Base-by-base conservation (phyloP, 345 rosid genomes). In the Sisymbrium irio region DNA sequence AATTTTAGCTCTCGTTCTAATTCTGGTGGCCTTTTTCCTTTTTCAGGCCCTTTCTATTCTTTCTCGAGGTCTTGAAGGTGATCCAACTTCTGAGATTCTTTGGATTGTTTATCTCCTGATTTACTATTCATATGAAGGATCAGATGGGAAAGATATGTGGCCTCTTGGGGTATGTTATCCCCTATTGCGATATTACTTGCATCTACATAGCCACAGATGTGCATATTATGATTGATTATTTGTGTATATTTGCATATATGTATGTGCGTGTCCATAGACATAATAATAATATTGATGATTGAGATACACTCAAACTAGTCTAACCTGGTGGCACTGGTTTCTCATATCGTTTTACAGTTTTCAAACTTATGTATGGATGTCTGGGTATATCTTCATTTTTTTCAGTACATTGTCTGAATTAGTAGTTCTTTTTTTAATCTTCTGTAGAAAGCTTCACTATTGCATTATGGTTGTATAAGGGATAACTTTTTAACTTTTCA, bases 91-190 rank as follows among this genome's bases (percentile, higher is more conserved):
- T 65, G 97, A 90, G 81, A 66, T 79, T 76, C 87, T 88, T 73
- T 95, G 99, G 99, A 85, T 82, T 17, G 79, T 82, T 47, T 95
- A 95, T 81, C 86, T 95, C 72, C 79, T 90, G 51, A 78, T 92
- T 63, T 90, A 66, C 82, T 76, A 81, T 71, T 72, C 86, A 80
- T 65, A 73, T 75, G 73, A 53, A 56, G 77, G 76, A 56, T 79
- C 87, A 17, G 71, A 56, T 58, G 88, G 73, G 69, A 80, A 73
- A 78, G 90, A 92, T 82, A 84, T 92, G 89, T 79, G 86, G 78
- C 71, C 84, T 32, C 32, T 51, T 77, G 93, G 93, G 93, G 99
- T 95, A 90, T 73, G 91, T 73, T 67, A 49, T 58, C 58, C 25
- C 20, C 49, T 47, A 14, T 32, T 69, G 49, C 42, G 30, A 60